Conservation (phyloP, 768 basidiomycete species). For the Amanita molliuscula region DNA sequence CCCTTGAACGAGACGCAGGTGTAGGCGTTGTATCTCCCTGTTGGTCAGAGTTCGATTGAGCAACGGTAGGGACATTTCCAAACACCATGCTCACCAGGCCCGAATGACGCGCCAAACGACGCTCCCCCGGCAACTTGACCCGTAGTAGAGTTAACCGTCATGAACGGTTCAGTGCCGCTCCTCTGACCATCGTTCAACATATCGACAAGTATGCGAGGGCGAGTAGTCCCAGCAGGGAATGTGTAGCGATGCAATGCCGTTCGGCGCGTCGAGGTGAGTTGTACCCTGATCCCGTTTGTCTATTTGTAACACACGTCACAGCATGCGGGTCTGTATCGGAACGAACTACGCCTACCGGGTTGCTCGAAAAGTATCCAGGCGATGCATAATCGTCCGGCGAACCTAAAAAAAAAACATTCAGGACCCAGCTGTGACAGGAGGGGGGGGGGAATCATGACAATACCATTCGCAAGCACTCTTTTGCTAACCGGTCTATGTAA, state of each 20-base stretch:
- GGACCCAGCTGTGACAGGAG: background rate
- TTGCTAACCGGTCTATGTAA: constrained; percentile 33
- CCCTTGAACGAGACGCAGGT: constrained; percentile 54
- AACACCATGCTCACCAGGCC: constrained; percentile 24
- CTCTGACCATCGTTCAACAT: constrained; percentile 52
- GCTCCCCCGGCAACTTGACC: constrained; percentile 40
- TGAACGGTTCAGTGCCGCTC: constrained; percentile 36
- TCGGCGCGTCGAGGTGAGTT: constrained; percentile 48
- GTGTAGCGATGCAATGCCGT: constrained; percentile 52
- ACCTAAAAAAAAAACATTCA: constrained; percentile 21
- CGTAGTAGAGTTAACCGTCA: constrained; percentile 37
- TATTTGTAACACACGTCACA: constrained; percentile 10
- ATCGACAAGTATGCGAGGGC: constrained; percentile 48
- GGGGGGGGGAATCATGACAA: background rate
- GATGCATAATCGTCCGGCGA: constrained; percentile 50
- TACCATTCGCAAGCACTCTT: constrained; percentile 42
- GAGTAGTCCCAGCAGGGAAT: constrained; percentile 34
- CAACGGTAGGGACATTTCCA: background rate
- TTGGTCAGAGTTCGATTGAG: background rate
- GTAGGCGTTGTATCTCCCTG: constrained; percentile 42
- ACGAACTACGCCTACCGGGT: constrained; percentile 27
- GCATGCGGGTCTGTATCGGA: background rate
- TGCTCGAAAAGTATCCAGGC: constrained; percentile 58
- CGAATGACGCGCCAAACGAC: constrained; percentile 46
- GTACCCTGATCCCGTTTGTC: constrained; percentile 47